These are phyloP conservation scores for Oenanthe sinensis DNA, from an alignment of 129 eudicot genomes.

Conservation along the genomic window DNA sequence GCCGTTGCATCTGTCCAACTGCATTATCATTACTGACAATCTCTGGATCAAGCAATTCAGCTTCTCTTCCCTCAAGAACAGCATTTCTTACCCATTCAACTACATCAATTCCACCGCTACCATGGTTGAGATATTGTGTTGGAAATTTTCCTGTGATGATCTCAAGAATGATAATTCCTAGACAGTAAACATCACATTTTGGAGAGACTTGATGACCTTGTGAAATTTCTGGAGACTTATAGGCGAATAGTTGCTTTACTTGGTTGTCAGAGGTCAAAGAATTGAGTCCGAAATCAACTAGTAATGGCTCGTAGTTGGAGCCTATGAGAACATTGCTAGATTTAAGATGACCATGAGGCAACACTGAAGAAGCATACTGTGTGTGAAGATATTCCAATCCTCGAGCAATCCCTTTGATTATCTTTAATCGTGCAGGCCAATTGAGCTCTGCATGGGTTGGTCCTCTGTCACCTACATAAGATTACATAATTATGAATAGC, in stretches of 20 bases:
- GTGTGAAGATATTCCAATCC: constrained; percentile 54
- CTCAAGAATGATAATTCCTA: constrained; percentile 71
- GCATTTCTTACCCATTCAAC: constrained; percentile 51
- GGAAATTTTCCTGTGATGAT: constrained; percentile 60
- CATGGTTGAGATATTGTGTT: constrained; percentile 31
- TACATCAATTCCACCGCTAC: constrained; percentile 51
- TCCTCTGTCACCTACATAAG: constrained; percentile 48
- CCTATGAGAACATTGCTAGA: constrained; percentile 66
- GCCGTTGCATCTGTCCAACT: constrained; percentile 28
- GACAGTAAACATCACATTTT: constrained; percentile 55
- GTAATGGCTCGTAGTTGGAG: constrained; percentile 42
- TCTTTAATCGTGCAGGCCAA: constrained; percentile 59
- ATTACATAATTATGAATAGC: not conserved
- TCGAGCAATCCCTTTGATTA: constrained; percentile 49
- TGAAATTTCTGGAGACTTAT: constrained; percentile 59
- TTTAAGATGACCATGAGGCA: constrained; percentile 79
- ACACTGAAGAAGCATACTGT: constrained; percentile 25
- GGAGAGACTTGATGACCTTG: constrained; percentile 40
- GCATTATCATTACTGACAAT: constrained; percentile 21
- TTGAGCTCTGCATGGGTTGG: constrained; percentile 35
- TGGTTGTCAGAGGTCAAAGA: constrained; percentile 22
- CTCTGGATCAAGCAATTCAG: constrained; percentile 53
- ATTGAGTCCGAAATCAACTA: constrained; percentile 49
- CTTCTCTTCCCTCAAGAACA: constrained; percentile 43
- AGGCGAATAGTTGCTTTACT: constrained; percentile 35